Evolutionary conservation across 192 early-diverging fungal genomes (phyloP).

Genomic region (Cladochytrium replicatum): DNA sequence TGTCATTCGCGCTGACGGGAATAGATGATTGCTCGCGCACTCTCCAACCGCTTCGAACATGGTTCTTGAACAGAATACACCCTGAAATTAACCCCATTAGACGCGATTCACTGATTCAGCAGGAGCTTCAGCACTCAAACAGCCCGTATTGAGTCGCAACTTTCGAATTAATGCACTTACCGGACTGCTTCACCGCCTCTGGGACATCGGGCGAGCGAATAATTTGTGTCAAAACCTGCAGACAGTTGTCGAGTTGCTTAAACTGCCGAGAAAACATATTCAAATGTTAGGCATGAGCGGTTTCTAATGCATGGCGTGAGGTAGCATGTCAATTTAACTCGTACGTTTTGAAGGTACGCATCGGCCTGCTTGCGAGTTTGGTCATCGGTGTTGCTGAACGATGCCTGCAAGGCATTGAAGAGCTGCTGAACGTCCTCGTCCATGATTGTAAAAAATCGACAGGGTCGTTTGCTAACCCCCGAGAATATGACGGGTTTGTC

Average conservation of each 20-base stretch:
- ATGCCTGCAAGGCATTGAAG: too few species aligned
- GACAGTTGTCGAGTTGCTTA: constrained; percentile 38
- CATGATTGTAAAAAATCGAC: too few species aligned
- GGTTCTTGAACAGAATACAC: constrained; percentile 88
- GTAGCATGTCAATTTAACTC: not conserved
- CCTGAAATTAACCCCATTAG: too few species aligned
- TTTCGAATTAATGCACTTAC: constrained; percentile 4
- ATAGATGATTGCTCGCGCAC: constrained; percentile 15
- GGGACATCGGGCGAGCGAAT: constrained; percentile 11
- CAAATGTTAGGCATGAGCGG: not conserved
- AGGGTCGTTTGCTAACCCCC: too few species aligned
- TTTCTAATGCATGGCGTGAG: not conserved
- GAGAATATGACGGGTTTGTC: too few species aligned
- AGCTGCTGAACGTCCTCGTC: too few species aligned
- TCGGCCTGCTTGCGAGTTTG: constrained; percentile 76
- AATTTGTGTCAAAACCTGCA: constrained; percentile 35
- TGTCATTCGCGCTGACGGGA: constrained; percentile 50
- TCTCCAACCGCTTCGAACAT: constrained; percentile 64
- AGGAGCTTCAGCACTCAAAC: constrained; percentile 16
- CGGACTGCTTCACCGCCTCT: constrained; percentile 25
- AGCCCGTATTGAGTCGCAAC: not conserved
- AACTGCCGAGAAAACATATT: constrained; percentile 5
- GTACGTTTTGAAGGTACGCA: constrained; percentile 61
- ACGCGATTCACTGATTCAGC: too few species aligned
- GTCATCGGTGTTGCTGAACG: too few species aligned